phyloP scores from a whole-genome alignment of 148 eudicot species.

The Vaccinium vitisidaea region DNA sequence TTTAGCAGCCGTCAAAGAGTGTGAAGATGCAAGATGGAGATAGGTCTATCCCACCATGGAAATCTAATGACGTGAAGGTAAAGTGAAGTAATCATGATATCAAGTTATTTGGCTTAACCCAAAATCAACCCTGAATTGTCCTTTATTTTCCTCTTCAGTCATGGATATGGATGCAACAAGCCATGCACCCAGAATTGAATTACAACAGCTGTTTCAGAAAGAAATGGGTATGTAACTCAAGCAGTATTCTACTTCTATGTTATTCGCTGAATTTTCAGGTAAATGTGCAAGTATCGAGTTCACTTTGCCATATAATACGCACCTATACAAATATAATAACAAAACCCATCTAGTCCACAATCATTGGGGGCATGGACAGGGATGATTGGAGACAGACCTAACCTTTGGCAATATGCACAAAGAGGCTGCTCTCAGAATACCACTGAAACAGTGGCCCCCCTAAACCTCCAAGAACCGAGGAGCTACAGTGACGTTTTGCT shows the following conservation, averaged over 20 bases:
- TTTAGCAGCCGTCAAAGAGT: conserved; percentile 32
- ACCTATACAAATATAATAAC: not conserved
- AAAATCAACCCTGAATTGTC: not conserved
- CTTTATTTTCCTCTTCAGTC: conserved; percentile 46
- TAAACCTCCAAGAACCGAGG: too few relatives aligned
- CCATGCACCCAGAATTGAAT: conserved; percentile 98
- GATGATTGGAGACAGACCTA: too few relatives aligned
- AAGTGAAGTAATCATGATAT: not conserved
- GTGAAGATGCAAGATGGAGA: conserved; percentile 56
- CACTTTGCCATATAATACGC: not conserved
- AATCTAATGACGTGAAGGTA: conserved; percentile 94
- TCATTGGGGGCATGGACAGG: too few relatives aligned
- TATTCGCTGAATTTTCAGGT: not conserved
- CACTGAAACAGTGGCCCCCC: too few relatives aligned
- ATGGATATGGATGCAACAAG: conserved; percentile 99
- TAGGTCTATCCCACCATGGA: conserved; percentile 67
- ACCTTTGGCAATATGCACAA: too few relatives aligned
- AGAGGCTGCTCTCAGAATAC: too few relatives aligned
- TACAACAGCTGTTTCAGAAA: conserved; percentile 64
- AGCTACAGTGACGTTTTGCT: too few relatives aligned
- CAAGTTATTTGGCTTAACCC: not conserved
- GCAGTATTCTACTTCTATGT: not conserved
- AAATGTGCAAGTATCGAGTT: not conserved
- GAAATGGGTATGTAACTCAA: conserved; percentile 64
- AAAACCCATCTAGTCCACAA: too few relatives aligned